Base-by-base conservation (phyloP, 192 early-diverging fungal genomes). In the Coemansia asiatica region DNA sequence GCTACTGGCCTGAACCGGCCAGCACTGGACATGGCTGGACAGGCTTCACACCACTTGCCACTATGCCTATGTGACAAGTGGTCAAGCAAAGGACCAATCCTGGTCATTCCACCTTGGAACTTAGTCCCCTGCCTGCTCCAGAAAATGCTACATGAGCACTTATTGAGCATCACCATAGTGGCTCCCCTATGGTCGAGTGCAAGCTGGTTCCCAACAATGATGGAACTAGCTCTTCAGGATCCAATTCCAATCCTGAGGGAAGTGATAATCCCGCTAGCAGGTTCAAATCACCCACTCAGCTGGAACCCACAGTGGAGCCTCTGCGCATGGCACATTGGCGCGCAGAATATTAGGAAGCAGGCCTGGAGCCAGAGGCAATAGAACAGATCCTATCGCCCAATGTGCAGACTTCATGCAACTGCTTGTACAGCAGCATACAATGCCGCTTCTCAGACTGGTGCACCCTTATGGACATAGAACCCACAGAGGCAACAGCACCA, bases 81-180 rank as follows among this genome's bases (percentile, higher is more conserved):
- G 40, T 44, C 40, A 16, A 16, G 40, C 40, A 44, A 44, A 16
- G 40, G 40, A 44, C 40, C 40, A 7, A 44, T 44, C 16, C 40
- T 44, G 40, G 40, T 44, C 40, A 44, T 44, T 44, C 40, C 40
- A 16, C 40, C 40, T 44, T 44, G 40, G 40, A 44, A 44, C 16
- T 44, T 44, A 16, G 40, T 44, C 40, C 40, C 40, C 8, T 16
- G 40, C 40, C 16, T 44, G 40, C 40, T 44, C 8, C 40, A 44
- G 40, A 44, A 44, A 44, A 16, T 44, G 8, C 40, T 48, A 15
- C 47, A 21, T 21, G 19, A 48, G 47, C 47, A 15, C 47, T 48
- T 48, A 48, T 48, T 15, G 12, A 48, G 47, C 47, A 48, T 48
- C 47, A 48, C 47, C 47, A 48, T 48, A 48, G 47, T 48, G 4